phyloP scores from a whole-genome alignment of 495 filamentous ascomycete species.

The Platismatia glauca region DNA sequence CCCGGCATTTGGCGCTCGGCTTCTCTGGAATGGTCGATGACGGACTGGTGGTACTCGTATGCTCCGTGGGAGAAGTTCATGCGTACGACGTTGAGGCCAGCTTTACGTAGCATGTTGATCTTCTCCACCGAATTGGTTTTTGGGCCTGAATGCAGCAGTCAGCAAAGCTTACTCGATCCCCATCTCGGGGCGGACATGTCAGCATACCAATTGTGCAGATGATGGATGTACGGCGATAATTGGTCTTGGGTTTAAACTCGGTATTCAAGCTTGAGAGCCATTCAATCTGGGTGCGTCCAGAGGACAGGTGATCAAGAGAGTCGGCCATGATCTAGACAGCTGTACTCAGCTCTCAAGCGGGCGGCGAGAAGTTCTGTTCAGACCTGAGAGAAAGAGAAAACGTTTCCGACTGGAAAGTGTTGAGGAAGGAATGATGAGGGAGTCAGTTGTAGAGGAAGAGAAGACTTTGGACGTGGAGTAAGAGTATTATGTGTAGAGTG shows the following conservation, averaged over 20 bases:
- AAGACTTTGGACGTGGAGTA: neutral
- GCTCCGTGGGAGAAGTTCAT: conserved; percentile 99
- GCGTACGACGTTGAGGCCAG: conserved; percentile 94
- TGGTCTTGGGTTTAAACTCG: conserved; percentile 67
- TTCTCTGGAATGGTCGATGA: conserved; percentile 86
- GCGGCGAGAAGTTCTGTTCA: neutral
- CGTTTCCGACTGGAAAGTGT: neutral
- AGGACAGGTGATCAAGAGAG: conserved; percentile 66
- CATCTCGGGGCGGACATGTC: neutral
- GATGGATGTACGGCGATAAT: conserved; percentile 93
- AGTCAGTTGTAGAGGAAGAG: neutral
- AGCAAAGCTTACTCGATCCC: neutral
- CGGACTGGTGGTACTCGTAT: conserved; percentile 93
- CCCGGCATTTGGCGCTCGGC: conserved; percentile 68
- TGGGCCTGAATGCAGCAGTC: conserved; percentile 46
- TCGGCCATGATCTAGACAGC: conserved; percentile 42
- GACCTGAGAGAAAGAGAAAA: neutral
- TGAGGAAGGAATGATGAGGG: too few species aligned
- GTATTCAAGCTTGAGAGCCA: conserved; percentile 83
- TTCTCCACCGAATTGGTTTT: conserved; percentile 98
- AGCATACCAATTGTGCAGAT: conserved; percentile 89
- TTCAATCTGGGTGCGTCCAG: conserved; percentile 75
- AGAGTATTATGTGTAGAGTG: neutral
- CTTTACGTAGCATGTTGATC: conserved; percentile 81
- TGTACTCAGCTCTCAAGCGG: conserved; percentile 1